Base-by-base conservation (phyloP, 345 rosid genomes). In the Eucalyptus coolabah region DNA sequence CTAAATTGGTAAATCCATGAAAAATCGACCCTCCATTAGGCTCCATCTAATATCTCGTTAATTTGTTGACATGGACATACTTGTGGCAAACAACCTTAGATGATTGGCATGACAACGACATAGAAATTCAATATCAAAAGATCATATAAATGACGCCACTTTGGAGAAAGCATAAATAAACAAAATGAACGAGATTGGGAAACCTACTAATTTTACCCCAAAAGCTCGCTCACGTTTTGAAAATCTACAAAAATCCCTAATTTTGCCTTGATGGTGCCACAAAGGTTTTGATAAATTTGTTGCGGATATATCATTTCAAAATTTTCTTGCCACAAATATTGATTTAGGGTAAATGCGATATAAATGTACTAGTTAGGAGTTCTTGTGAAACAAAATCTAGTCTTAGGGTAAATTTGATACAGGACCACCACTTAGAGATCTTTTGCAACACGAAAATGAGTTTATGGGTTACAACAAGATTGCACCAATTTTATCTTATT, bases 81-180 rank as follows among this genome's bases (percentile, higher is more conserved):
- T 5, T 72, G 45, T 65, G n/a, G 34, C 19, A 65, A 65, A 65
- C 2, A 30, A n/a, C 32, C 34, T 65, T 15, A 15, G 34, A n/a
- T n/a, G 37, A 65, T 65, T 15, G 34, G 21, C 50, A 12, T 49
- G 50, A 49, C 49, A 47, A 4, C 50, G 50, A 49, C 14, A 12
- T 49, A 1, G 0, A 49, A 15, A 13, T 65, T 65, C 77, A 65
- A 65, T 30, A 65, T 65, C 32, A n/a, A 65, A 28, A 32, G 37
- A 65, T 65, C 5, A 7, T 15, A 32, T 65, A 14, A 15, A 1
- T 7, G 77, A 28, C 2, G 0, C 4, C 18, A 1, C 18, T n/a
- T 65, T 65, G 37, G 21, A 30, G 37, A 65, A 65, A 65, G 2
- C n/a, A 30, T 15, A 30, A 2, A 14, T 7, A 2, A 65, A 65